These are phyloP conservation scores for Aspergillus sp. DNA, from an alignment of 2,329 filamentous ascomycete species.

Conservation along the genomic window DNA sequence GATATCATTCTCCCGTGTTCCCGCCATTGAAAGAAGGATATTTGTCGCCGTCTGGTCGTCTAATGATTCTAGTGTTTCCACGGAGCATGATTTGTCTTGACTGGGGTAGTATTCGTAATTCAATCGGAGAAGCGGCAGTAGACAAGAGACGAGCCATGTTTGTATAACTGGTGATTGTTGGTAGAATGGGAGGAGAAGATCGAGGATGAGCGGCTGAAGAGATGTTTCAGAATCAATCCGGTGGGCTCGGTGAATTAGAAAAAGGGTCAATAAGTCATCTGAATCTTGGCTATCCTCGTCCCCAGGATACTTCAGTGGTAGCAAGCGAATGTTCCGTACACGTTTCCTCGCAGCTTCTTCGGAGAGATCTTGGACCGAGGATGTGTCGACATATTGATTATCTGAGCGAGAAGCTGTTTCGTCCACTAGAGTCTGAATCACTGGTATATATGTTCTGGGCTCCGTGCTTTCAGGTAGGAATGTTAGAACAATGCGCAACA, in stretches of 20 bases:
- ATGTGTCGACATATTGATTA: conserved; percentile 44
- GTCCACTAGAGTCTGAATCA: conserved; percentile 49
- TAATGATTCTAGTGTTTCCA: conserved; percentile 55
- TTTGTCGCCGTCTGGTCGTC: conserved; percentile 54
- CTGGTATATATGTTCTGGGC: conserved; percentile 50
- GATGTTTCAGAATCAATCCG: conserved; percentile 61
- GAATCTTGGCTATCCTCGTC: conserved; percentile 46
- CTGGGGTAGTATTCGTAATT: conserved; percentile 64
- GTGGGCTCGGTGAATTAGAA: conserved; percentile 61
- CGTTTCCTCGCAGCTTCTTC: conserved; percentile 52
- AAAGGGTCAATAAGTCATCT: conserved; percentile 53
- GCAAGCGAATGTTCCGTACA: conserved; percentile 52
- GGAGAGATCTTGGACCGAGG: conserved; percentile 50
- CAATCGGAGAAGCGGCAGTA: conserved; percentile 59
- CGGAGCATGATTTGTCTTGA: conserved; percentile 42
- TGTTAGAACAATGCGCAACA: conserved; percentile 61
- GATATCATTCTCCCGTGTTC: conserved; percentile 33
- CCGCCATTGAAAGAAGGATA: conserved; percentile 50
- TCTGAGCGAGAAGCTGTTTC: conserved; percentile 24
- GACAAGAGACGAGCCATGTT: conserved; percentile 60
- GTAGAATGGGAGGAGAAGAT: conserved; percentile 60
- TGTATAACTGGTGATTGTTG: conserved; percentile 52
- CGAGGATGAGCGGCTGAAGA: conserved; percentile 55
- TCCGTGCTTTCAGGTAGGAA: conserved; percentile 61
- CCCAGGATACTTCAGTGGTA: conserved; percentile 48